Conservation (phyloP, 164 flowering plant genomes). For the Liquidambar formosana region DNA sequence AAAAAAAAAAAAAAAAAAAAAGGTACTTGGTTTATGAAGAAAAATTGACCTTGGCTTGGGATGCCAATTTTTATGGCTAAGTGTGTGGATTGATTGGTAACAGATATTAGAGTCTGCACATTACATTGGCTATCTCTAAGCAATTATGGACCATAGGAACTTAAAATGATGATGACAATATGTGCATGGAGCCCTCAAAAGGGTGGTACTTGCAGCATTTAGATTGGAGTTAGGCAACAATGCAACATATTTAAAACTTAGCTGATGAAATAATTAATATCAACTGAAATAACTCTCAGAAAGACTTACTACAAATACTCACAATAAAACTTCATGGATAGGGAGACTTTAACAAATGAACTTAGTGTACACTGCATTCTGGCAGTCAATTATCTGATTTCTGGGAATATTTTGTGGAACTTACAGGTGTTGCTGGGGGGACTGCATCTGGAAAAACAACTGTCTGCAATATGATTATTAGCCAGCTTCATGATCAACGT, state of each 20-base stretch:
- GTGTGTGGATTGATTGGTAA: too few species aligned
- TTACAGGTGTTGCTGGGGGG: constrained; percentile 71
- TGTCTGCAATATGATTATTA: constrained; percentile 65
- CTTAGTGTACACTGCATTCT: not conserved
- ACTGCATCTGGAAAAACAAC: constrained; percentile 78
- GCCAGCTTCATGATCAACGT: constrained; percentile 66
- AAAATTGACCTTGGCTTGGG: not conserved
- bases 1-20: too few species aligned
- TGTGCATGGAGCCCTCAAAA: not conserved
- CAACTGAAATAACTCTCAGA: not conserved
- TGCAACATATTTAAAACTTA: not conserved
- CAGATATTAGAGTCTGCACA: too few species aligned
- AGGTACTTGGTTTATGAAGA: not conserved
- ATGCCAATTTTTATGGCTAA: not conserved
- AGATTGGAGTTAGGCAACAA: not conserved
- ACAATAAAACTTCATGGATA: not conserved
- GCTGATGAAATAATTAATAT: not conserved
- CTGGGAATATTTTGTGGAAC: not conserved
- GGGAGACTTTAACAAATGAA: too few species aligned
- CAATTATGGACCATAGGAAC: too few species aligned
- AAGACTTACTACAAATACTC: not conserved
- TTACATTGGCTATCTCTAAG: too few species aligned
- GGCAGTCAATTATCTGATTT: not conserved
- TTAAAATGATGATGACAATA: not conserved
- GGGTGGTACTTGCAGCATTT: not conserved